These are phyloP conservation scores for Colletotrichum lindemuthianum DNA, from an alignment of 2,329 filamentous ascomycete genomes.

Conservation along the genomic window DNA sequence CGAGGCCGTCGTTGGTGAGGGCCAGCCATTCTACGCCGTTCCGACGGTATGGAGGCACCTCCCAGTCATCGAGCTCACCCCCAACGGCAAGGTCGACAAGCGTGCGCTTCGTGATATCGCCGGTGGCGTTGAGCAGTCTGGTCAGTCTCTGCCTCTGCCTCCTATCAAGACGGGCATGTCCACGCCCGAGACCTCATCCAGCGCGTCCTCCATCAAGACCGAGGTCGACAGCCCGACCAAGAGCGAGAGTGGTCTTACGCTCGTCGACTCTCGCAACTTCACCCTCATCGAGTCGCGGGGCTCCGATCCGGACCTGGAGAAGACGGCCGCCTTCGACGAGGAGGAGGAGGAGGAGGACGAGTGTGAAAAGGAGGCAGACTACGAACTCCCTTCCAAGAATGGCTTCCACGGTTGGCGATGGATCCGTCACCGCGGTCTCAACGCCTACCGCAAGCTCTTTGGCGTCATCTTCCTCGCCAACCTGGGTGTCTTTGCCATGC, in stretches of 20 bases:
- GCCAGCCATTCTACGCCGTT: constrained; percentile 66
- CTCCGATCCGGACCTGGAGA: constrained; percentile 31
- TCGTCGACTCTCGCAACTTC: constrained; percentile 27
- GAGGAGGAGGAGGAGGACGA: constrained; percentile 22
- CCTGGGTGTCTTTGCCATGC: constrained; percentile 55
- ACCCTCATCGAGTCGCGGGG: constrained; percentile 10
- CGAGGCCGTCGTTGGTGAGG: constrained; percentile 50
- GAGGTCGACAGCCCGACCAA: constrained; percentile 9
- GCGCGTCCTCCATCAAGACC: constrained; percentile 25
- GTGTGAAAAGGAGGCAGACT: constrained; percentile 31
- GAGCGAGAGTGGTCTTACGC: constrained; percentile 28
- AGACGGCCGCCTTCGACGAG: constrained; percentile 24
- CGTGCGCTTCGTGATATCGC: constrained; percentile 51
- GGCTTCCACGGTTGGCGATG: constrained; percentile 51
- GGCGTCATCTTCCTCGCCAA: constrained; percentile 62
- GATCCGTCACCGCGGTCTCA: constrained; percentile 57
- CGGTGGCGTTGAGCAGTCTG: background rate
- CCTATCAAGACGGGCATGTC: constrained; percentile 9
- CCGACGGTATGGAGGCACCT: constrained; percentile 57
- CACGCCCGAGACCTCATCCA: constrained; percentile 9
- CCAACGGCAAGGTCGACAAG: constrained; percentile 68
- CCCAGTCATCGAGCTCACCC: constrained; percentile 57
- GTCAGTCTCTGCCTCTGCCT: background rate
- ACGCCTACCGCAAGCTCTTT: constrained; percentile 67
- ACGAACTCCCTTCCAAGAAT: constrained; percentile 53